Conservation (phyloP, 345 rosid species). For the Aquilaria sinensis region DNA sequence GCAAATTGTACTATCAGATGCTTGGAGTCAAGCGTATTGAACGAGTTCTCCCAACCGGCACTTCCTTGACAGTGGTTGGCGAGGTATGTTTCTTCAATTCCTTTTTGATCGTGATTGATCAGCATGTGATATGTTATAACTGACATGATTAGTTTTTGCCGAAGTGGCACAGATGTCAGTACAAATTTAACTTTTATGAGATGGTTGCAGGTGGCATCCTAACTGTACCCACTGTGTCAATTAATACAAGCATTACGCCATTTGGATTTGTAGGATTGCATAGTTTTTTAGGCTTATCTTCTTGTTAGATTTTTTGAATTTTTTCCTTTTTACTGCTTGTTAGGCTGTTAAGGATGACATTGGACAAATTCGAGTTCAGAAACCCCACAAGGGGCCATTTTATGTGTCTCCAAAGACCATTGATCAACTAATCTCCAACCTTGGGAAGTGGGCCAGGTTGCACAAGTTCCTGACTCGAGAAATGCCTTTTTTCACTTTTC, state of each 20-base stretch:
- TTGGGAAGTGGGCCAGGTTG: constrained; percentile 89
- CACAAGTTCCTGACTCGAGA: background rate
- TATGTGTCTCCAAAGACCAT: constrained; percentile 78
- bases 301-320: background rate
- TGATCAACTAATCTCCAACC: constrained; percentile 50
- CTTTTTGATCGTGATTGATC: constrained; percentile 2
- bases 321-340: constrained; percentile 15
- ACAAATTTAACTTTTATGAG: no score
- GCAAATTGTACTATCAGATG: constrained; percentile 49
- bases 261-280: no score
- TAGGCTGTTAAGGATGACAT: constrained; percentile 88
- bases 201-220: no score
- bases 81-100: constrained; percentile 47
- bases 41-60: constrained; percentile 85
- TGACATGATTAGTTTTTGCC: no score
- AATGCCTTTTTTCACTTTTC: constrained; percentile 3
- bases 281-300: no score
- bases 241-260: no score
- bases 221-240: no score
- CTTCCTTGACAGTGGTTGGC: constrained; percentile 90
- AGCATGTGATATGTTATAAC: background rate
- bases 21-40: constrained; percentile 96
- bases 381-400: constrained; percentile 85
- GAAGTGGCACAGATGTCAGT: no score
- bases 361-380: constrained; percentile 75